Conservation (phyloP, 495 filamentous ascomycete species). For the Neurospora sp. region DNA sequence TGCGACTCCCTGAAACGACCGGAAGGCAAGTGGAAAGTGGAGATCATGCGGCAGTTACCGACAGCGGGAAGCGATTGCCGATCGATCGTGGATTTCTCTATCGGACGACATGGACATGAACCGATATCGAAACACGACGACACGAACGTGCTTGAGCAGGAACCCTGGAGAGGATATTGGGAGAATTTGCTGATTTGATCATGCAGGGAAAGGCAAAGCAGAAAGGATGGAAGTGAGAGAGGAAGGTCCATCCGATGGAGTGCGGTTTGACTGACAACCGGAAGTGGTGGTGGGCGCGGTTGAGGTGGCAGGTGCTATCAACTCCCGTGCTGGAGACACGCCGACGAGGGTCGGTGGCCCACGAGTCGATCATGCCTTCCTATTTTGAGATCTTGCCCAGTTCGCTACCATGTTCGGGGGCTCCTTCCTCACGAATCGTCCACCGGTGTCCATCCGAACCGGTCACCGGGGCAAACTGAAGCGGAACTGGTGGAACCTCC, state of each 20-base stretch:
- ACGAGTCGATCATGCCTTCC: background rate
- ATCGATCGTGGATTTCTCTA: background rate
- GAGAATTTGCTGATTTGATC: background rate
- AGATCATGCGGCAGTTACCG: background rate
- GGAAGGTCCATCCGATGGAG: background rate
- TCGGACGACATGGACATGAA: background rate
- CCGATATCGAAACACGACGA: background rate
- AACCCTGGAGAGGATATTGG: background rate
- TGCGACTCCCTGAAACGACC: background rate
- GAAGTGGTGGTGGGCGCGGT: background rate
- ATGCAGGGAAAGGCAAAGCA: background rate
- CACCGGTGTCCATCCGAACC: background rate
- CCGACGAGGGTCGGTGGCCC: background rate
- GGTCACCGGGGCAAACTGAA: background rate
- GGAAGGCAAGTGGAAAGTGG: background rate
- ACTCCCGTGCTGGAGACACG: background rate
- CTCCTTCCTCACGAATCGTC: background rate
- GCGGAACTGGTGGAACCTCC: background rate
- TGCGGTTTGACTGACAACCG: background rate
- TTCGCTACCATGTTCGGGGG: background rate
- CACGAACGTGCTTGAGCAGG: background rate
- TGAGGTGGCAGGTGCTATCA: background rate
- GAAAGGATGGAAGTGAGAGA: background rate
- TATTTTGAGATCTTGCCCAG: background rate
- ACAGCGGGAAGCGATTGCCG: background rate